Percentiles rank a stretch among this genome's conserved stretches.
Conservation (phyloP, 805 yeast species). For the Pichia membranifaciens region DNA sequence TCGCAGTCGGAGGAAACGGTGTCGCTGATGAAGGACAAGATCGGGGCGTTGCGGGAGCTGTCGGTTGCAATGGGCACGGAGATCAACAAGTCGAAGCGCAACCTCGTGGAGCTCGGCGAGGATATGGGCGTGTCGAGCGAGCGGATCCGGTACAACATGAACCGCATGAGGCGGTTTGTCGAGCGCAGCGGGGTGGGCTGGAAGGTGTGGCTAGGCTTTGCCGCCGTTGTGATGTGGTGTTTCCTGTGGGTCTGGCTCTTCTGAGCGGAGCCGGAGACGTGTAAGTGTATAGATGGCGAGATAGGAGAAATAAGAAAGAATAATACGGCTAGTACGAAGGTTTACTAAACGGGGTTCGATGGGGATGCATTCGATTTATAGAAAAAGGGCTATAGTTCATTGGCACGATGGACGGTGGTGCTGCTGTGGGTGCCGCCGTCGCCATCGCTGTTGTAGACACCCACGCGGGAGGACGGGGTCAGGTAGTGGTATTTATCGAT, state of each 20-base stretch:
- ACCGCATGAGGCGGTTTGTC: conserved; percentile 58
- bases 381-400: no score
- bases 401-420: no score
- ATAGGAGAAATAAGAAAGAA: no score
- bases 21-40: conserved; percentile 47
- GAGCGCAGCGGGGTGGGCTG: conserved; percentile 57
- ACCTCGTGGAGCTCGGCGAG: conserved; percentile 22
- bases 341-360: no score
- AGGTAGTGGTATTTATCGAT: conserved; percentile 10
- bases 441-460: conserved; percentile 6
- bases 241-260: conserved; percentile 38
- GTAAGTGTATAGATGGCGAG: background rate
- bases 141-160: conserved; percentile 47
- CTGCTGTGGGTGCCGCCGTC: background rate
- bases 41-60: conserved; percentile 49
- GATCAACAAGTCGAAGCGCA: conserved; percentile 35
- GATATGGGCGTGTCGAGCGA: conserved; percentile 32
- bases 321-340: no score
- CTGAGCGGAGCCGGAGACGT: background rate
- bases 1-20: conserved; percentile 60
- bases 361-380: no score
- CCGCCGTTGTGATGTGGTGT: conserved; percentile 39
- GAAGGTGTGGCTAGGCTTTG: conserved; percentile 52
- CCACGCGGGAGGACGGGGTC: conserved; percentile 13
- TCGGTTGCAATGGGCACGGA: conserved; percentile 60